Conservation (phyloP, 768 basidiomycete genomes). For the Mrakia hoshinonis region DNA sequence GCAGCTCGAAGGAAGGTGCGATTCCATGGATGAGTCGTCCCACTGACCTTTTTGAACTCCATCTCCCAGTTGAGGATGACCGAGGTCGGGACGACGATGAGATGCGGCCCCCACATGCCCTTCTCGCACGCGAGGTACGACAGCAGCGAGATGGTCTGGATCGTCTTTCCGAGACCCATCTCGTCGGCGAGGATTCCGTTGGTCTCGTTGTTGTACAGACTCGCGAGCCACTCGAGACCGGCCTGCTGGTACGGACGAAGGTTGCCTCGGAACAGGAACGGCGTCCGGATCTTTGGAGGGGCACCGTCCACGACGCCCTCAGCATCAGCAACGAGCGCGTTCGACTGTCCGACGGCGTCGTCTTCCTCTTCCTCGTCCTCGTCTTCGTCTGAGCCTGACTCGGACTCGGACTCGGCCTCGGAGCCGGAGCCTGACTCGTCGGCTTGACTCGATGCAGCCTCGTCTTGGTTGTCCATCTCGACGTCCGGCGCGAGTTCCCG, state of each 20-base stretch:
- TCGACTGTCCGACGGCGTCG: background rate
- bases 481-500: background rate
- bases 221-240: conserved; percentile 46
- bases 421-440: conserved; percentile 55
- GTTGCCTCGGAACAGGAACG: conserved; percentile 45
- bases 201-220: conserved; percentile 43
- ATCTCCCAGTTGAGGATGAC: conserved; percentile 45
- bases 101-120: conserved; percentile 43
- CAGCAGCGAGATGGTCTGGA: conserved; percentile 43
- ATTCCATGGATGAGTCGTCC: background rate
- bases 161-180: conserved; percentile 70
- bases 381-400: background rate
- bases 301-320: background rate
- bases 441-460: conserved; percentile 62
- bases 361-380: background rate
- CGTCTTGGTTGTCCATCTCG: conserved; percentile 40
- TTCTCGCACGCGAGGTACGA: conserved; percentile 43
- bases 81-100: conserved; percentile 44
- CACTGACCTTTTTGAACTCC: conserved; percentile 42
- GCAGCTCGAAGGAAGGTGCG: background rate
- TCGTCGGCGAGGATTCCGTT: conserved; percentile 63
- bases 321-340: background rate
- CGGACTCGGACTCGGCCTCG: conserved; percentile 23
- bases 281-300: conserved; percentile 30
- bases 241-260: conserved; percentile 46